Base-by-base conservation (phyloP, 345 rosid species). In the Punica granatum region DNA sequence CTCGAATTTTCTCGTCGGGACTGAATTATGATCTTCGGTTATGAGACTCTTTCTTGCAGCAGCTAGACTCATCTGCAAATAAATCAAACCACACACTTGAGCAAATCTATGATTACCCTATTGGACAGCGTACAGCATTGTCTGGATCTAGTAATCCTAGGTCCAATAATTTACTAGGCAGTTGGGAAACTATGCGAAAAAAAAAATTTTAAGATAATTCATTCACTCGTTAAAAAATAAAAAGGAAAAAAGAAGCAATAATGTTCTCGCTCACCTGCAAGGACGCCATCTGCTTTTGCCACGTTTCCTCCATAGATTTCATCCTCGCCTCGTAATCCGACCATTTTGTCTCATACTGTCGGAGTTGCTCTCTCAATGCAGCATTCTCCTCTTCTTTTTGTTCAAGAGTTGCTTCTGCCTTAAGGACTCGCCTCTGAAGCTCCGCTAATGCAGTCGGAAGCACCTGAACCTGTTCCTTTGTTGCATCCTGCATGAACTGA, bases 301-400 rank as follows among this genome's bases (percentile, higher is more conserved):
- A 95, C 74, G 82, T 82, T 70, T 92, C 98, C 80, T 94, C 99
- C 96, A 88, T 89, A 21, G 89, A 79, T 81, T 92, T 92, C 97
- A 94, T 88, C 78, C 82, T 94, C 42, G 76, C 75, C 82, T 94
- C 97, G 19, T 91, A 88, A 6, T 89, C 97, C 1, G 76, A 81
- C 96, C 96, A 90, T 75, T 80, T 86, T 59, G 79, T 81, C 70
- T 88, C 96, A 62, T 68, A 86, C 64, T 85, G 87, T 48, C 78
- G 81, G 77, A 94, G 75, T 77, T 94, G 87, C 75, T 88, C 92
- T 70, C 80, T 79, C 74, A 95, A 64, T 11, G 89, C 84, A 70
- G 70, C 76, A 77, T 91, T 95, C 76, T 95, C 99, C 70, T 86
- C 82, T 73, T 92, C 98, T 78, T 89, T 94, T 72, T 86, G 81